phyloP scores from a whole-genome alignment of 78 protist species.

The Dictyostelium firmibasis region DNA sequence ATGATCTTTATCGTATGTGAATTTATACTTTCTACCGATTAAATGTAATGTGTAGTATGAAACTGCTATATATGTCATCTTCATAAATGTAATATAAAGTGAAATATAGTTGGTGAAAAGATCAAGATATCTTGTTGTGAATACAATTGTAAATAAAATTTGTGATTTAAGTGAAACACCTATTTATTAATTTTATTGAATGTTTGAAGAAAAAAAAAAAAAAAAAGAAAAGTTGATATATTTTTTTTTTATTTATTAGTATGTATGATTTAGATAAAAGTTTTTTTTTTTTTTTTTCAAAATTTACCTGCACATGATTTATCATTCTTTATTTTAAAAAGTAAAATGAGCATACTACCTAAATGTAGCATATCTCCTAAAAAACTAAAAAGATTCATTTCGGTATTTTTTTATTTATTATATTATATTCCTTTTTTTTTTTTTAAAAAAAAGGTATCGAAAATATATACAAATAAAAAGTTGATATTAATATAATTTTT shows the following conservation, averaged over 20 bases:
- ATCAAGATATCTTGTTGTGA: conserved; percentile 91
- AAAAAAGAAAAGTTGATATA: too few species aligned
- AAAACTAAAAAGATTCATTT: conserved; percentile 75
- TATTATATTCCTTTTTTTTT: not conserved
- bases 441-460: not conserved
- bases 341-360: conserved; percentile 50
- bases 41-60: conserved; percentile 85
- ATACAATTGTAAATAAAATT: conserved; percentile 87
- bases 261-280: too few species aligned
- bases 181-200: conserved; percentile 1
- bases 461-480: not conserved
- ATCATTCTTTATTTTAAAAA: conserved; percentile 52
- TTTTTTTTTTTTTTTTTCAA: not conserved
- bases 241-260: too few species aligned
- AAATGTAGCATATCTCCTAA: conserved; percentile 79
- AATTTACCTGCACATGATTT: conserved; percentile 71
- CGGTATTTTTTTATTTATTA: not conserved
- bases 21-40: conserved; percentile 71
- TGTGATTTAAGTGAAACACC: conserved; percentile 93
- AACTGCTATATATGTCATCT: conserved; percentile 89
- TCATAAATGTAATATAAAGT: conserved; percentile 88
- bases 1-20: conserved; percentile 86
- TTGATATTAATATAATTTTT: not conserved
- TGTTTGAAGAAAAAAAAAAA: too few species aligned
- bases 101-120: conserved; percentile 68